Base-by-base conservation (phyloP, 2,329 filamentous ascomycete species). In the Hyphodiscus sp. region DNA sequence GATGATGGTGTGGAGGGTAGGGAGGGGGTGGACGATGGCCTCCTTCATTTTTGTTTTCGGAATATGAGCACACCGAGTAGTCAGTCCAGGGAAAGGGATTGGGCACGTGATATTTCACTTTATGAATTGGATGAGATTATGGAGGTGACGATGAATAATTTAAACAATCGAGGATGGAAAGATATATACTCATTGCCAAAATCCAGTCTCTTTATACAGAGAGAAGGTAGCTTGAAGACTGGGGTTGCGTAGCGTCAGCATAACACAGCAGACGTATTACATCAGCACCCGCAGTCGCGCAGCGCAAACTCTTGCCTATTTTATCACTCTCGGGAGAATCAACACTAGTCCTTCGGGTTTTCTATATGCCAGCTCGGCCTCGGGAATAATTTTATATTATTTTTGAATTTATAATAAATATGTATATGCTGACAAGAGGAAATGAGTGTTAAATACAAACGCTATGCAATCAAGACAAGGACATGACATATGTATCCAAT, bases 41-140 rank as follows among this genome's bases (percentile, higher is more conserved):
- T 63, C 58, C 44, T 61, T 64, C 62, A 65, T 62, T 8, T 13
- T 38, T 33, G 10, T 15, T 41, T 45, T 43, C 30, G 41, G 19
- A 20, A 33, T n/a, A 18, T 9, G 20, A 44, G 33, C 30, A 26
- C 23, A 18, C 16, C 33, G 33, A 38, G 33, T 13, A 15, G 16
- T 38, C 3, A 8, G 3, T 4, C 4, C 23, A 4, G 23, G 11
- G 13, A 13, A 38, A n/a, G 33, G 33, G 33, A 13, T 13, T 38
- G 11, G 13, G 33, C 33, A 13, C 11, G 33, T 38, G 33, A 38
- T 38, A 8, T 26, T 4, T 26, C 23, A 26, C 23, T 26, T 4
- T 26, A 8, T 26, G 23, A 26, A 26, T 26, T 8, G 23, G 8
- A 26, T 8, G 8, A 26, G 23, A 26, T 26, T 4, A 4, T 26